Percentiles rank a stretch among this genome's conserved stretches.
Conservation (phyloP, 257 asterid genomes). For the Apocynum venetum region DNA sequence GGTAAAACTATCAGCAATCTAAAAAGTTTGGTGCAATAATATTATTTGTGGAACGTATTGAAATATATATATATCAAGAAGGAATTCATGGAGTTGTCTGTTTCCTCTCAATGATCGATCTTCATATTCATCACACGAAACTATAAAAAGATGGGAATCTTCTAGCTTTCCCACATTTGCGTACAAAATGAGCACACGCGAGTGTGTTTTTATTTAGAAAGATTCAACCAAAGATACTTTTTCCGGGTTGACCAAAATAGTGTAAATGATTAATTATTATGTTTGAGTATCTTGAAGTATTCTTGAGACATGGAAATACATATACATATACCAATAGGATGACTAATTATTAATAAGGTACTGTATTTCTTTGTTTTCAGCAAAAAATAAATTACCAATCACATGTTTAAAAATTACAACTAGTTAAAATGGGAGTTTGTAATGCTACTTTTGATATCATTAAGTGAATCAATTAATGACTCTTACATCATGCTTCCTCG, state of each 20-base stretch:
- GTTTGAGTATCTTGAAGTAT: too few species aligned
- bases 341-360: too few species aligned
- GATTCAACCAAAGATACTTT: not conserved
- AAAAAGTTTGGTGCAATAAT: not conserved
- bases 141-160: not conserved
- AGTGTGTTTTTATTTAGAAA: not conserved
- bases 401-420: too few species aligned
- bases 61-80: not conserved
- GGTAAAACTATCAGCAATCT: not conserved
- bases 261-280: not conserved
- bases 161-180: constrained; percentile 1
- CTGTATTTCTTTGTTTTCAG: too few species aligned
- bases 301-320: too few species aligned
- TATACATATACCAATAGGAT: too few species aligned
- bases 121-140: not conserved
- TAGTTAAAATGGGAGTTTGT: too few species aligned
- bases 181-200: constrained; percentile 2
- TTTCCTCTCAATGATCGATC: not conserved
- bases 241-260: constrained; percentile 1
- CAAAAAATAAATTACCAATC: too few species aligned
- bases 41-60: not conserved
- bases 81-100: not conserved
- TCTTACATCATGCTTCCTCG: too few species aligned
- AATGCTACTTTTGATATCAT: too few species aligned
- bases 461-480: too few species aligned